Evolutionary conservation across 441 rosid species (phyloP).

Genomic region (Lepidium campestre): DNA sequence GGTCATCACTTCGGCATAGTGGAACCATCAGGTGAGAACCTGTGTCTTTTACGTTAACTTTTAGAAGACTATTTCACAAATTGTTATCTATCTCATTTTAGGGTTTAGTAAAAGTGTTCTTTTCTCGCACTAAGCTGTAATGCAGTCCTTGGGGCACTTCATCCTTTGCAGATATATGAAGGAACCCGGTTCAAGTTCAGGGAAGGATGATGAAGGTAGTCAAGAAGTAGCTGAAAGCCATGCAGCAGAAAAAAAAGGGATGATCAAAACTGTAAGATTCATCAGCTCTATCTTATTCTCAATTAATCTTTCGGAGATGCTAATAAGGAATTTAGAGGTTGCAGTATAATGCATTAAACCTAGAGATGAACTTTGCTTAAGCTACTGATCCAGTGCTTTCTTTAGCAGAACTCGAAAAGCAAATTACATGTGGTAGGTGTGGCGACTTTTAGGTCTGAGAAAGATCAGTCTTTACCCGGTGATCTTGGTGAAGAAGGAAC

Average conservation of each 20-base stretch:
- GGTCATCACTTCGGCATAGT: slow-evolving; percentile 77
- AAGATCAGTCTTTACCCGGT: slow-evolving; percentile 38
- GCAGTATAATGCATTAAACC: neutral
- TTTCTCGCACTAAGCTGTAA: slow-evolving; percentile 5
- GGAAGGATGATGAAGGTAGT: slow-evolving; percentile 50
- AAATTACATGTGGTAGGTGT: slow-evolving; percentile 37
- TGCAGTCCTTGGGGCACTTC: slow-evolving; percentile 3
- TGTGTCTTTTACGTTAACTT: neutral
- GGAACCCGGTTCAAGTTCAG: slow-evolving; percentile 45
- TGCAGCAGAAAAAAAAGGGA: slow-evolving; percentile 43
- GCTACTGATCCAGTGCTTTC: slow-evolving; percentile 17
- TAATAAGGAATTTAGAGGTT: neutral
- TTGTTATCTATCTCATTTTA: neutral
- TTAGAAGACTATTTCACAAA: neutral
- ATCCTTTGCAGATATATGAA: slow-evolving; percentile 49
- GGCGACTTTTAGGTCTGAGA: slow-evolving; percentile 38
- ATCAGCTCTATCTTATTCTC: neutral
- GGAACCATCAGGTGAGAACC: slow-evolving; percentile 57
- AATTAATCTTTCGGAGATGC: neutral
- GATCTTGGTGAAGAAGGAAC: slow-evolving; percentile 44
- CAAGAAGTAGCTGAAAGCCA: slow-evolving; percentile 40
- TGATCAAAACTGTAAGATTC: slow-evolving; percentile 46
- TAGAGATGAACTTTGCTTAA: slow-evolving; percentile 15
- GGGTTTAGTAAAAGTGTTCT: neutral
- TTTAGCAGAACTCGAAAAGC: slow-evolving; percentile 58